Evolutionary conservation across 1,284 basidiomycete species (phyloP), one percentile per base, ranked within the genome.

Genomic region (Trametes versicolor): DNA sequence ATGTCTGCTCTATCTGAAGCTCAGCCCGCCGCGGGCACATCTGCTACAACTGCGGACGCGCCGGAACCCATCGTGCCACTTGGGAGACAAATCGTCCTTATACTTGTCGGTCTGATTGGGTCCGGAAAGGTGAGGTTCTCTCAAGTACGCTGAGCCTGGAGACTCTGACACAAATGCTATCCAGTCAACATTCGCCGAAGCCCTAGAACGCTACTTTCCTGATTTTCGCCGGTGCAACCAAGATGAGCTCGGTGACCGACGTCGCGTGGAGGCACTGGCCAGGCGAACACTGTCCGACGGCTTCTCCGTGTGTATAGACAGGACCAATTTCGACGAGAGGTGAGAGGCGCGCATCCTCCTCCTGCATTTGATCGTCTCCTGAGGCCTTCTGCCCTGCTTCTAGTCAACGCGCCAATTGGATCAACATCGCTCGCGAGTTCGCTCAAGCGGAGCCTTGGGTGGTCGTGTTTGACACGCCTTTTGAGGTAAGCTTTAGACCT

Each of bases 321-420:
- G 91, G 64, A 89, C 89, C 21, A 92, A 93, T 77, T 84, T 92
- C 68, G 85, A 92, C 73, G 80, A 81, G 58, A 74, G 73, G 90
- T 91, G 73, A 77, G 17, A 6, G 12, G 4, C 49, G 8, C 13
- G 47, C 45, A 25, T 29, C 32, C 41, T n/a, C 12, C 41, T 27
- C 25, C 10, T 39, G 10, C 9, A 12, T 27, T 29, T 15, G 1
- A 19, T 32, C 5, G 23, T 36, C 27, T 43, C 17, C 19, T 37
- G 23, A 47, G 21, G 5, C 17, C 3, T 37, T 27, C 29, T 25
- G 17, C 21, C 23, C n/a, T 10, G 19, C 41, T 12, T 56, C 25
- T 71, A 92, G 90, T 60, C 91, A 92, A 76, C 80, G 90, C 63
- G 81, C 83, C 34, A 81, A 91, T 70, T 93, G 90, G 91, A 88